Percentiles rank a stretch among this genome's conserved stretches.
These are phyloP conservation scores for Solanum chacoense DNA, from an alignment of 305 asterid species.

Conservation along the genomic window DNA sequence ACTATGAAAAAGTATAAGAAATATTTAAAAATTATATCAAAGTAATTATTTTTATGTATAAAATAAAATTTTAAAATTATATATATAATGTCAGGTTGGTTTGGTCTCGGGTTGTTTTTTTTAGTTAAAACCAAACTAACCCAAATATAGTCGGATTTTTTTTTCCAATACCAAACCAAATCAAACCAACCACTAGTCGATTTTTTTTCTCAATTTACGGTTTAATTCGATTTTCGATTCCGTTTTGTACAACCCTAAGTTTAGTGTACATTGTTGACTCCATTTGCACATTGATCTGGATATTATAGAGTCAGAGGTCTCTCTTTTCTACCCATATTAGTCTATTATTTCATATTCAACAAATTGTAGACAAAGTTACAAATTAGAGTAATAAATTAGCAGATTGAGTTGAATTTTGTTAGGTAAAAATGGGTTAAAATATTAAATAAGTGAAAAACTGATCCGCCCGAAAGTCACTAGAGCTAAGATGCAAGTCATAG, in stretches of 20 bases:
- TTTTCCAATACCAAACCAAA: no score
- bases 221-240: no score
- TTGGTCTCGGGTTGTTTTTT: no score
- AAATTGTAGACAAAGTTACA: not conserved
- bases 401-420: not conserved
- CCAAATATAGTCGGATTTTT: no score
- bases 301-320: not conserved
- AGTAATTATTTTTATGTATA: no score
- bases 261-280: not conserved
- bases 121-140: no score
- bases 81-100: no score
- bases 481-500: not conserved
- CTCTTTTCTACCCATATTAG: not conserved
- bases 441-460: not conserved
- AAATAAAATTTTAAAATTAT: no score
- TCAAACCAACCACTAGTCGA: no score
- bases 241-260: no score
- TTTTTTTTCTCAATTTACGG: fast-evolving
- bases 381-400: not conserved
- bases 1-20: no score
- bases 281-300: not conserved
- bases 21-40: no score
- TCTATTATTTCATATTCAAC: not conserved
- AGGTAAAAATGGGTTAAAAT: not conserved
- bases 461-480: not conserved